Conservation (phyloP, 2,329 filamentous ascomycete genomes). For the Ustulina deusta region DNA sequence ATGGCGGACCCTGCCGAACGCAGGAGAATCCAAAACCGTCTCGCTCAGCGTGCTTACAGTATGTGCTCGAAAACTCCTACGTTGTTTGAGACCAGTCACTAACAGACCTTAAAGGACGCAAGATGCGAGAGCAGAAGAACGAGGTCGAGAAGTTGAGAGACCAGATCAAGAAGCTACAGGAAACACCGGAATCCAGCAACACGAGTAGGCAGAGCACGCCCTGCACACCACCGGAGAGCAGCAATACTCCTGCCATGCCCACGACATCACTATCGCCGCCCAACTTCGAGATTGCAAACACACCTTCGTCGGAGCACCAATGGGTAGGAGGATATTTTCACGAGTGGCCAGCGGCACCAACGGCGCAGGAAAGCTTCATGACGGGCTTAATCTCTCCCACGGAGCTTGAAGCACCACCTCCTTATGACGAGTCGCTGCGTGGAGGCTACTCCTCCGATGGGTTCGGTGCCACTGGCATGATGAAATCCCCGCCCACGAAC, state of each 20-base stretch:
- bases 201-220: conserved; percentile 42
- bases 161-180: conserved; percentile 44
- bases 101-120: conserved; percentile 39
- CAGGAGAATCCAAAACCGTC: conserved; percentile 43
- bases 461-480: conserved; percentile 29
- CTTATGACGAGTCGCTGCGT: conserved; percentile 38
- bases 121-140: conserved; percentile 46
- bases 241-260: conserved; percentile 30
- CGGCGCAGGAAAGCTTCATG: conserved; percentile 39
- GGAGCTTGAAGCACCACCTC: conserved; percentile 35
- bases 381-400: conserved; percentile 39
- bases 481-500: conserved; percentile 38
- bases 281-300: conserved; percentile 40
- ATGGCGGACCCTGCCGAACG: conserved; percentile 43
- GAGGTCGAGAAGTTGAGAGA: conserved; percentile 46
- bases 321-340: conserved; percentile 44
- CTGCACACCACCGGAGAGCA: conserved; percentile 40
- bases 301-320: conserved; percentile 39
- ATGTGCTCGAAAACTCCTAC: conserved; percentile 21
- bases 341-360: conserved; percentile 41
- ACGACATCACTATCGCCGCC: conserved; percentile 38
- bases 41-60: conserved; percentile 44
- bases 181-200: conserved; percentile 41
- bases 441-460: conserved; percentile 36
- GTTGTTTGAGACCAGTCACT: background rate